These are phyloP conservation scores for Vitis hybrid DNA, from an alignment of 177 flowering plant species.

Conservation along the genomic window DNA sequence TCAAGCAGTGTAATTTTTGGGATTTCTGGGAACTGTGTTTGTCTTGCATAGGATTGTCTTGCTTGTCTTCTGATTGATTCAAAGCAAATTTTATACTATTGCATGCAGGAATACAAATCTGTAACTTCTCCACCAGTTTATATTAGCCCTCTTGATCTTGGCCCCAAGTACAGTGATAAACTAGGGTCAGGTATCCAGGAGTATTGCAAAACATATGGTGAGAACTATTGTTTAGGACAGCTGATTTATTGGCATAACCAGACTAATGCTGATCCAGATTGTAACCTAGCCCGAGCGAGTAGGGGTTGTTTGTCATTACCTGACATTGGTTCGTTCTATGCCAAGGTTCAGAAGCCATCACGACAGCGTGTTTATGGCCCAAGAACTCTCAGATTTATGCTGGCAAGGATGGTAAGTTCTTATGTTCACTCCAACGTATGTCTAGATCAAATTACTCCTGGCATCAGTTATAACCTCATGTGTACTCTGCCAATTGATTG, in stretches of 20 bases:
- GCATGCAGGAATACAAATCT: constrained; percentile 70
- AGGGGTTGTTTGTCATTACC: constrained; percentile 92
- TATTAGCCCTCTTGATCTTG: constrained; percentile 93
- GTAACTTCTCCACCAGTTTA: constrained; percentile 91
- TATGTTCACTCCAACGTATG: not conserved
- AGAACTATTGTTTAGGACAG: constrained; percentile 94
- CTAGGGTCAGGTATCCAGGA: constrained; percentile 71
- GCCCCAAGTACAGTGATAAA: constrained; percentile 80
- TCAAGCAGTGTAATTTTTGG: not conserved
- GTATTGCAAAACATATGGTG: constrained; percentile 88
- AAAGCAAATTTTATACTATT: constrained; percentile 4
- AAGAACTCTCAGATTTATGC: constrained; percentile 68
- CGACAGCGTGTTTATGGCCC: constrained; percentile 79
- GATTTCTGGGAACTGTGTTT: not conserved
- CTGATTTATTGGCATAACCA: constrained; percentile 91
- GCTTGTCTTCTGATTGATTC: constrained; percentile 10
- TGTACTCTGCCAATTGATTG: too few relatives aligned
- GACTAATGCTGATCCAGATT: constrained; percentile 77
- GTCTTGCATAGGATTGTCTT: not conserved
- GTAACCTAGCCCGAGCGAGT: constrained; percentile 57
- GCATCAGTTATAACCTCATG: too few relatives aligned
- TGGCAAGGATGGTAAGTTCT: constrained; percentile 79
- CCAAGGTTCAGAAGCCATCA: constrained; percentile 72
- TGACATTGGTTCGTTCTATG: constrained; percentile 80
- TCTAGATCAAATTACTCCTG: not conserved